phyloP scores from a whole-genome alignment of 2,329 filamentous ascomycete genomes.

The Epichloe sibirici region DNA sequence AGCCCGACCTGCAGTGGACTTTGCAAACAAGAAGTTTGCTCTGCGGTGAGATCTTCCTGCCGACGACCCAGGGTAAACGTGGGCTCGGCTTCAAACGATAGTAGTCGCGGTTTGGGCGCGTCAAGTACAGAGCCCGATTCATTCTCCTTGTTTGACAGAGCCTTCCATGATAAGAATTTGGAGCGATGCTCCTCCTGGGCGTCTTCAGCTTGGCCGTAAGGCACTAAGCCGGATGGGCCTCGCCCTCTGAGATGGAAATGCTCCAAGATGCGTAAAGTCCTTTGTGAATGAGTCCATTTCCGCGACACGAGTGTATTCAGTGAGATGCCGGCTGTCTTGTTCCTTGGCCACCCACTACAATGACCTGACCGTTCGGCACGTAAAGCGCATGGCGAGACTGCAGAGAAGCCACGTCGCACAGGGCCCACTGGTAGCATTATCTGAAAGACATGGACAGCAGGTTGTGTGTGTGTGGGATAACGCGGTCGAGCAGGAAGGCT shows the following conservation, averaged over 20 bases:
- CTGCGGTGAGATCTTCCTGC: conserved; percentile 40
- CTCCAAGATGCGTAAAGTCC: conserved; percentile 12
- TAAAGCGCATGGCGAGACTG: neutral
- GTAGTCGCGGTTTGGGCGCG: conserved; percentile 43
- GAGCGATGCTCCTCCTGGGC: conserved; percentile 23
- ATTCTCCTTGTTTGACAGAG: conserved; percentile 10
- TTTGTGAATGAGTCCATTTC: neutral
- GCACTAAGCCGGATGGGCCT: conserved; percentile 12
- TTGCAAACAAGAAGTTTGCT: conserved; percentile 33
- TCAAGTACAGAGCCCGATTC: conserved; percentile 32
- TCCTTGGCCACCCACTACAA: neutral
- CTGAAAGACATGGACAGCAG: neutral
- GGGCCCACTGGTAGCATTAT: conserved; percentile 1
- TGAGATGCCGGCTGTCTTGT: neutral
- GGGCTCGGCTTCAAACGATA: conserved; percentile 72
- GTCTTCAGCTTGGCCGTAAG: conserved; percentile 20
- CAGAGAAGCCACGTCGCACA: neutral
- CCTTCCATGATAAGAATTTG: conserved; percentile 23
- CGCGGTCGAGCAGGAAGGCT: neutral
- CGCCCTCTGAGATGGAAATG: conserved; percentile 19
- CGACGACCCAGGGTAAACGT: conserved; percentile 87
- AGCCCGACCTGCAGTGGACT: conserved; percentile 25
- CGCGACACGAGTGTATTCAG: neutral
- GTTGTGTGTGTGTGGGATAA: neutral
- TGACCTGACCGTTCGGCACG: neutral